Evolutionary conservation across 2,329 filamentous ascomycete species (phyloP).

Genomic region (Xylaria sp.): DNA sequence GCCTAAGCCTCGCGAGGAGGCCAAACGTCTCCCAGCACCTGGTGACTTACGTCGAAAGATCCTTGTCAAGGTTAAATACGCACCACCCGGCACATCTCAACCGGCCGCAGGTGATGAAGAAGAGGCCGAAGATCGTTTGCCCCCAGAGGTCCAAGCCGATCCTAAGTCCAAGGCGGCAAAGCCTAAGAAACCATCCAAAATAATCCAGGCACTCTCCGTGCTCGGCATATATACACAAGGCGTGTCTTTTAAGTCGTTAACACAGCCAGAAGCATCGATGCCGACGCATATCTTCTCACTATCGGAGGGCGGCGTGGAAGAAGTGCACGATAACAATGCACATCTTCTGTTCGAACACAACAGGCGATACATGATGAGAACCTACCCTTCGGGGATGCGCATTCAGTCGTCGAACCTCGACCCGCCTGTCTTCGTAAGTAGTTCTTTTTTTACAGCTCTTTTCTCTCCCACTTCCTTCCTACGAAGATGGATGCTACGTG

Average conservation of each 20-base stretch:
- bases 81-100: constrained; percentile 53
- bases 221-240: constrained; percentile 86
- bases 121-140: constrained; percentile 39
- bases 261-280: constrained; percentile 74
- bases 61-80: constrained; percentile 82
- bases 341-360: constrained; percentile 81
- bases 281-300: constrained; percentile 76
- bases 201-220: constrained; percentile 77
- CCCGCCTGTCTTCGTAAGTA: constrained; percentile 71
- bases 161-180: constrained; percentile 48
- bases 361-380: constrained; percentile 81
- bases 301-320: constrained; percentile 71
- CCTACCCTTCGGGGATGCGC: constrained; percentile 85
- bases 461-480: background rate
- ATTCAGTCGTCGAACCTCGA: constrained; percentile 89
- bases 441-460: background rate
- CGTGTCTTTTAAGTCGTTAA: constrained; percentile 82
- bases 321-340: constrained; percentile 62
- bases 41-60: constrained; percentile 80
- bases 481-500: background rate
- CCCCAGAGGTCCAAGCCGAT: constrained; percentile 49
- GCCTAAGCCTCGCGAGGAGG: constrained; percentile 60
- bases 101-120: constrained; percentile 45
- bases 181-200: constrained; percentile 65
- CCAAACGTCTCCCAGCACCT: constrained; percentile 71